Percentiles rank a stretch among this genome's conserved stretches.
phyloP scores from a whole-genome alignment of 257 asterid species.

The Gardenia jasminoides region DNA sequence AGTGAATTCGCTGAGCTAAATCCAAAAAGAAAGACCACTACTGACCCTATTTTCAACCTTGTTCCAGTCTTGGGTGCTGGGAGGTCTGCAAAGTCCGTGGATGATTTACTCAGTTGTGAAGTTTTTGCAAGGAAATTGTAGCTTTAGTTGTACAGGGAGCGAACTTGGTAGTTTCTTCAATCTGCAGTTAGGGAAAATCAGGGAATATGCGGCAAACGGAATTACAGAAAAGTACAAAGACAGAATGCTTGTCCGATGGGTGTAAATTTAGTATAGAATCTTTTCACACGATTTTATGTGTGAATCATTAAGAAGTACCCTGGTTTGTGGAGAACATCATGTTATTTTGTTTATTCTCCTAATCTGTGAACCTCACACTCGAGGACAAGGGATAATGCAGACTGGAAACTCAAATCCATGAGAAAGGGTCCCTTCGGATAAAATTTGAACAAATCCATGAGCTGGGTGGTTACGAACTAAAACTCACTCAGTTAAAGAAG shows the following conservation, averaged over 20 bases:
- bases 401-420: too few relatives aligned
- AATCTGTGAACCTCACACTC: too few relatives aligned
- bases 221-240: not conserved
- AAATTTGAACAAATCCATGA: too few relatives aligned
- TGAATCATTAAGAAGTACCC: not conserved
- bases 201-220: not conserved
- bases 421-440: too few relatives aligned
- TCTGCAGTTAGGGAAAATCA: not conserved
- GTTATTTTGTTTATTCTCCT: too few relatives aligned
- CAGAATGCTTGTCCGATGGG: not conserved
- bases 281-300: not conserved
- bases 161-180: not conserved
- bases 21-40: conserved; percentile 26
- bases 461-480: not conserved
- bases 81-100: conserved; percentile 48
- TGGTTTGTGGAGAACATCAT: too few relatives aligned
- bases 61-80: conserved; percentile 85
- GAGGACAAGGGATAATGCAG: too few relatives aligned
- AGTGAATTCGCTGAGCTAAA: conserved; percentile 50
- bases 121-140: conserved; percentile 60
- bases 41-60: conserved; percentile 53
- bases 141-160: conserved; percentile 11
- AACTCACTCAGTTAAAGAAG: not conserved
- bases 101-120: conserved; percentile 74
- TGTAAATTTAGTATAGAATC: not conserved